These are phyloP conservation scores for Neocucurbitaria cava DNA, from an alignment of 2,329 filamentous ascomycete genomes.

Conservation along the genomic window DNA sequence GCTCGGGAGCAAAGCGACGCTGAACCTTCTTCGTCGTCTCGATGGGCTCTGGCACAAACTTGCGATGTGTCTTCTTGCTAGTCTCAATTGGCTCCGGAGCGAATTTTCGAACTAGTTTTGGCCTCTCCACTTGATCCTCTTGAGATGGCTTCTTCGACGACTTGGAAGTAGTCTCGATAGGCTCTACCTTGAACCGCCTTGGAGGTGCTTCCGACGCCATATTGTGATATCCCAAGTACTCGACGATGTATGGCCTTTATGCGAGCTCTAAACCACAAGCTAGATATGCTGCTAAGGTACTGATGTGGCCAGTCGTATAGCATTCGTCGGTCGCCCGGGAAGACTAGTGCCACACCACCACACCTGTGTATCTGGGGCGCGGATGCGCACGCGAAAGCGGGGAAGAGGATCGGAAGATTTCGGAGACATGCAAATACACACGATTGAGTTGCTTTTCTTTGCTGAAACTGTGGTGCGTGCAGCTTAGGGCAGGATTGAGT, in stretches of 20 bases:
- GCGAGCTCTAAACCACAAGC: slow-evolving; percentile 4
- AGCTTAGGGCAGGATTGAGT: slow-evolving; percentile 5
- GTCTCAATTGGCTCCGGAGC: slow-evolving; percentile 43
- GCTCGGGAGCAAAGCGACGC: slow-evolving; percentile 54
- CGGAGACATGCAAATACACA: slow-evolving; percentile 23
- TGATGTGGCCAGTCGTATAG: slow-evolving; percentile 19
- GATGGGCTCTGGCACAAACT: slow-evolving; percentile 73
- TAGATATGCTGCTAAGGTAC: slow-evolving; percentile 24
- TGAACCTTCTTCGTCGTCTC: slow-evolving; percentile 68
- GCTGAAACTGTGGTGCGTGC: neutral
- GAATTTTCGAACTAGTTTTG: slow-evolving; percentile 37
- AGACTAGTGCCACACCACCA: slow-evolving; percentile 27
- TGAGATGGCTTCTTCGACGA: slow-evolving; percentile 70
- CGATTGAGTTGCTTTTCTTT: slow-evolving; percentile 3
- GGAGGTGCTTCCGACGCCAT: slow-evolving; percentile 44
- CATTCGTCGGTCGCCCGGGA: slow-evolving; percentile 24
- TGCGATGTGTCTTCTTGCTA: slow-evolving; percentile 41
- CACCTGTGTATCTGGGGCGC: slow-evolving; percentile 20
- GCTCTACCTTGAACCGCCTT: slow-evolving; percentile 48
- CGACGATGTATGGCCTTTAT: slow-evolving; percentile 6
- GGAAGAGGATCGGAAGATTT: slow-evolving; percentile 28
- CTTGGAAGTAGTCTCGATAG: slow-evolving; percentile 41
- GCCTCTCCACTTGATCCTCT: slow-evolving; percentile 53
- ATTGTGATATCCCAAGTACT: slow-evolving; percentile 9
- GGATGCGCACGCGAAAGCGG: slow-evolving; percentile 34